A percentile compares a stretch with the other conserved stretches of the same genome.
Evolutionary conservation across 2,329 filamentous ascomycete genomes (phyloP).

Genomic region (Monilinia fructigena): DNA sequence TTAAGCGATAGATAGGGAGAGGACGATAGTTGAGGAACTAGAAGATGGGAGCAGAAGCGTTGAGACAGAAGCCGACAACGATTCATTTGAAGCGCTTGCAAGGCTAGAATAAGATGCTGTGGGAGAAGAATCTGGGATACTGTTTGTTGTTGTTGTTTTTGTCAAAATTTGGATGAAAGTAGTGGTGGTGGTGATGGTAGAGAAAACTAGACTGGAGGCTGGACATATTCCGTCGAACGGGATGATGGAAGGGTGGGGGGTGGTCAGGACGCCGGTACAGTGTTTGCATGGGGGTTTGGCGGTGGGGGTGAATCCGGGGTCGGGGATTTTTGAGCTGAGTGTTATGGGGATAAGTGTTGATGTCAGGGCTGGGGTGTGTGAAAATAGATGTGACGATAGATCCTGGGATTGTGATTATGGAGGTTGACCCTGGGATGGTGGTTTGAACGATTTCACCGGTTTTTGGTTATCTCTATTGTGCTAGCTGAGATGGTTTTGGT

Average conservation of each 20-base stretch:
- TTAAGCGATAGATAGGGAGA: not conserved
- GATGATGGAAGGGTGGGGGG: not conserved
- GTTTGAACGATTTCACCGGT: slow-evolving; percentile 5
- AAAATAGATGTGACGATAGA: slow-evolving; percentile 4
- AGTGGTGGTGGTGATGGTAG: slow-evolving; percentile 11
- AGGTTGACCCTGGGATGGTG: slow-evolving; percentile 1
- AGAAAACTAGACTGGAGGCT: not conserved
- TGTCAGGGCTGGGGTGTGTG: not conserved
- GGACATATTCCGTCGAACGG: not conserved
- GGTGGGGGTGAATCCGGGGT: not conserved
- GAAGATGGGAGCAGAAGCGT: not conserved
- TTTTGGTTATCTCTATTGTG: slow-evolving; percentile 4
- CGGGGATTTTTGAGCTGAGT: not conserved
- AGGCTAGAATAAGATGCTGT: not conserved
- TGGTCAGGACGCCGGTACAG: not conserved
- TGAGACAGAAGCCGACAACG: not conserved
- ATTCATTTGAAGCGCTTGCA: not conserved
- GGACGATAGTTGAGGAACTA: not conserved
- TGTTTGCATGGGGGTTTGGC: not conserved
- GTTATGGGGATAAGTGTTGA: not conserved
- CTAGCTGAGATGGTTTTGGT: slow-evolving; percentile 9
- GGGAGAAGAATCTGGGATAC: not conserved
- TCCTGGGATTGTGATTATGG: not conserved
- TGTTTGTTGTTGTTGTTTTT: not conserved
- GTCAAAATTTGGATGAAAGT: slow-evolving; percentile 17